These are phyloP conservation scores for Fusarium sp. DNA, from an alignment of 2,329 filamentous ascomycete genomes.

Conservation along the genomic window DNA sequence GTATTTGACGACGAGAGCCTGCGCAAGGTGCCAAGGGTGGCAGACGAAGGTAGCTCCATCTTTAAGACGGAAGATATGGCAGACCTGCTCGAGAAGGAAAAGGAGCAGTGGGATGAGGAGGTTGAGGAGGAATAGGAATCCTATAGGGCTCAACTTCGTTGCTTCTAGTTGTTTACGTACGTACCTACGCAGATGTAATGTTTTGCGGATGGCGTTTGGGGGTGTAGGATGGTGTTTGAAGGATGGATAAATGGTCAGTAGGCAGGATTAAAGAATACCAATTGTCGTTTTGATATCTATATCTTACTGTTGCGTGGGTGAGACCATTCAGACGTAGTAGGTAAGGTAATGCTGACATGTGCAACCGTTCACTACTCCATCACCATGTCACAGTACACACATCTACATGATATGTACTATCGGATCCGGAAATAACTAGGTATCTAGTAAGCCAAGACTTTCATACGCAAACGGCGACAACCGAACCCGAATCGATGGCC, in stretches of 20 bases:
- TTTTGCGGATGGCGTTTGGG: conserved; percentile 30
- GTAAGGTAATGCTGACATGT: background rate
- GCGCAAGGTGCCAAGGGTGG: conserved; percentile 73
- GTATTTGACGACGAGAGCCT: conserved; percentile 89
- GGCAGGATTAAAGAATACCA: conserved; percentile 21
- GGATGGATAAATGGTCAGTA: conserved; percentile 2
- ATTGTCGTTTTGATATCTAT: background rate
- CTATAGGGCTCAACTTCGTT: conserved; percentile 18
- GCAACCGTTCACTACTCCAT: background rate
- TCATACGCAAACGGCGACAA: background rate
- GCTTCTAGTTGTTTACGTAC: background rate
- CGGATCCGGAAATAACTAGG: background rate
- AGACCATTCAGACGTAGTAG: background rate
- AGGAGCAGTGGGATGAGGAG: conserved; percentile 85
- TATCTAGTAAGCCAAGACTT: background rate
- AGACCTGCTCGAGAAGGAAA: conserved; percentile 77
- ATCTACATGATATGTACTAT: background rate
- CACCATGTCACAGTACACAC: background rate
- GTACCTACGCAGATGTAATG: background rate
- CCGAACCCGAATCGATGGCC: background rate
- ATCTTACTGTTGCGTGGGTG: background rate
- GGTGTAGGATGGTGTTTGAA: conserved; percentile 21
- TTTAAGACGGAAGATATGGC: conserved; percentile 81
- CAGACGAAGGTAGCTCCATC: conserved; percentile 74
- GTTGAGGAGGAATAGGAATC: conserved; percentile 70